These are phyloP conservation scores for Lepraria neglecta DNA, from an alignment of 495 filamentous ascomycete genomes.

Conservation along the genomic window DNA sequence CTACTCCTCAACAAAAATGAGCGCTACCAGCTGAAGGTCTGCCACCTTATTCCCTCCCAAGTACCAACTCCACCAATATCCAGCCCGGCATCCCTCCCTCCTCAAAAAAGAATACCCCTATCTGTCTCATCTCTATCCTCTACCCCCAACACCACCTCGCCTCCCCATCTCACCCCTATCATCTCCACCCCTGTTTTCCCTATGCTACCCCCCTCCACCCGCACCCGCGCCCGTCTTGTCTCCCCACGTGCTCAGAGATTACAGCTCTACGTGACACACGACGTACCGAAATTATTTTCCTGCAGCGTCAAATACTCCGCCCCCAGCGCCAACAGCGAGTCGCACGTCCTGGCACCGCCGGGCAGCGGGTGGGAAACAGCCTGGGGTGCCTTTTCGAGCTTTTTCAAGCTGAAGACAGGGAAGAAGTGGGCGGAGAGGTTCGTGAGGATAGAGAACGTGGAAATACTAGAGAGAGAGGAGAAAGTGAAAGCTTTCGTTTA, in stretches of 20 bases:
- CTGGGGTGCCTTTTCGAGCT: conserved; percentile 43
- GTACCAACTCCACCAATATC: too few relatives aligned
- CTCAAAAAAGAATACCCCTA: too few relatives aligned
- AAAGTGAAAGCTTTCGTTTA: conserved; percentile 15
- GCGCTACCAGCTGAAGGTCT: conserved; percentile 37
- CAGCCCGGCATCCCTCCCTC: too few relatives aligned
- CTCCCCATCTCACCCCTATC: conserved; percentile 1
- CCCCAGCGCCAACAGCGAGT: conserved; percentile 23
- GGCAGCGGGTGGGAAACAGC: conserved; percentile 35
- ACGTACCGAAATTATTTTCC: conserved; percentile 43
- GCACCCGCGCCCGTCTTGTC: conserved; percentile 7
- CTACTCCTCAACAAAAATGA: conserved; percentile 35
- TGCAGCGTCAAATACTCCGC: conserved; percentile 36
- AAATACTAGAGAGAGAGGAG: not conserved
- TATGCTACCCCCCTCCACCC: conserved; percentile 3
- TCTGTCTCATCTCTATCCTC: too few relatives aligned
- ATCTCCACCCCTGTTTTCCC: conserved; percentile 9
- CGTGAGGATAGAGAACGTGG: not conserved
- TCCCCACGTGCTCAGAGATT: conserved; percentile 20
- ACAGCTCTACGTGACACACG: conserved; percentile 49
- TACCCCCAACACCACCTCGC: not conserved
- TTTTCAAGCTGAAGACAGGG: conserved; percentile 52
- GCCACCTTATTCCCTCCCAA: conserved; percentile 2
- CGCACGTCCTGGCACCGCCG: conserved; percentile 33
- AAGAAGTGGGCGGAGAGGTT: conserved; percentile 49